Evolutionary conservation across 208 protist species (phyloP).

Genomic region (Acanthamoeba royreba): DNA sequence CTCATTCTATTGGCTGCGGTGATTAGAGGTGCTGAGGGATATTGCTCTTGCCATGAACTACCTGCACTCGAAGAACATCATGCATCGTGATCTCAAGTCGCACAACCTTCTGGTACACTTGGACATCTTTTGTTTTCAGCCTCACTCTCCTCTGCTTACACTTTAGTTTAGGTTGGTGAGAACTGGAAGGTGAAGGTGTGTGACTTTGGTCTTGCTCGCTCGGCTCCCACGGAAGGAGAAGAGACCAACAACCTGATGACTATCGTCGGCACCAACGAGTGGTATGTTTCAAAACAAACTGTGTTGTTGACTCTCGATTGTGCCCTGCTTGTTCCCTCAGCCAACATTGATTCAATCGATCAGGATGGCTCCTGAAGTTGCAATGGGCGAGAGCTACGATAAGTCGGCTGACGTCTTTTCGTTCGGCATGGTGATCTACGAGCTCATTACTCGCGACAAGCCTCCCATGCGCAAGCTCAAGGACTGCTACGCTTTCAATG

Average conservation of each 20-base stretch:
- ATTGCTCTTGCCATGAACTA: slow-evolving; percentile 47
- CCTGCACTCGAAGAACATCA: slow-evolving; percentile 47
- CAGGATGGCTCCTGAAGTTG: slow-evolving; percentile 60
- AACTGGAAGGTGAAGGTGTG: slow-evolving; percentile 55
- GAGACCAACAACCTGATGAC: slow-evolving; percentile 52
- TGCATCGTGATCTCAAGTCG: slow-evolving; percentile 46
- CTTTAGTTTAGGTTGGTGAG: not conserved
- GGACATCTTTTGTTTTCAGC: not conserved
- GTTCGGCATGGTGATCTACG: slow-evolving; percentile 72
- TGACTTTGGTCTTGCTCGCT: slow-evolving; percentile 69
- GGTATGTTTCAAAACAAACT: too few species aligned
- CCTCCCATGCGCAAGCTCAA: slow-evolving; percentile 40
- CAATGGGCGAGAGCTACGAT: slow-evolving; percentile 54
- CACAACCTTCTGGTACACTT: slow-evolving; percentile 37
- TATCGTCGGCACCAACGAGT: slow-evolving; percentile 61
- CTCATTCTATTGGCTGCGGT: not conserved
- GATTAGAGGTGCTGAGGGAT: not conserved
- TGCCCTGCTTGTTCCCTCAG: not conserved
- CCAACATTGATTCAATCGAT: not conserved
- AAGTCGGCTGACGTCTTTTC: slow-evolving; percentile 74
- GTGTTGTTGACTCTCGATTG: too few species aligned
- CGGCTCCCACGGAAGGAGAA: slow-evolving; percentile 26
- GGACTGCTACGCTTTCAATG: slow-evolving; percentile 44
- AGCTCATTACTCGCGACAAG: slow-evolving; percentile 68
- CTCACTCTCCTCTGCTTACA: not conserved